phyloP scores from a whole-genome alignment of 495 filamentous ascomycete species.

The Penicillium angulare region DNA sequence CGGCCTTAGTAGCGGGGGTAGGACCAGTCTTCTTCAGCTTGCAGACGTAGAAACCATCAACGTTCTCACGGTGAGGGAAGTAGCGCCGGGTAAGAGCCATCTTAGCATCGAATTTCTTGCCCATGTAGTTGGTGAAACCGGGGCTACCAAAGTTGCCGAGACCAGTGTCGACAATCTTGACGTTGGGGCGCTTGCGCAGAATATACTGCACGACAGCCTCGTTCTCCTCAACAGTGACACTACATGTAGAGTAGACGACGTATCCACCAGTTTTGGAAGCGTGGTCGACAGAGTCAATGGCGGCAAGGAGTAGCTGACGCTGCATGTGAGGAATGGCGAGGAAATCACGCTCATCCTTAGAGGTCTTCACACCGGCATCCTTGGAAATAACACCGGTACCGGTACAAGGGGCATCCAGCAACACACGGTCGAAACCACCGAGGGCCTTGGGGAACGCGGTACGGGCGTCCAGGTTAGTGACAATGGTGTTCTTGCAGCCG shows the following conservation, averaged over 20 bases:
- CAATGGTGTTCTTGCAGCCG: slow-evolving; percentile 87
- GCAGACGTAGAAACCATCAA: slow-evolving; percentile 97
- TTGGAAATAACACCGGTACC: slow-evolving; percentile 92
- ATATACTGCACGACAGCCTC: slow-evolving; percentile 93
- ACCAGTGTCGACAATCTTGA: slow-evolving; percentile 89
- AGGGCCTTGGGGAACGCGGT: slow-evolving; percentile 87
- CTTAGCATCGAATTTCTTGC: slow-evolving; percentile 82
- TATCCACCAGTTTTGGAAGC: slow-evolving; percentile 84
- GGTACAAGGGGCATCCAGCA: slow-evolving; percentile 79
- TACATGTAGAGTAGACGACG: slow-evolving; percentile 92
- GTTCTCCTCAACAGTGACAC: slow-evolving; percentile 89
- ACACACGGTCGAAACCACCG: slow-evolving; percentile 85
- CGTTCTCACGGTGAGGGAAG: slow-evolving; percentile 94
- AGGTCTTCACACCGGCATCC: slow-evolving; percentile 92
- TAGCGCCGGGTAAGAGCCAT: slow-evolving; percentile 85
- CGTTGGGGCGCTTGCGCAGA: slow-evolving; percentile 84
- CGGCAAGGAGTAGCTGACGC: slow-evolving; percentile 87
- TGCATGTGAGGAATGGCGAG: slow-evolving; percentile 87
- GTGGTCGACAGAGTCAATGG: slow-evolving; percentile 93
- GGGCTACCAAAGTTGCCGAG: slow-evolving; percentile 84
- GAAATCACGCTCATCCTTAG: slow-evolving; percentile 94
- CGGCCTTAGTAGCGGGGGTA: slow-evolving; percentile 55
- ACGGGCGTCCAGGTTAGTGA: slow-evolving; percentile 90
- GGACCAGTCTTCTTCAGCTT: slow-evolving; percentile 93
- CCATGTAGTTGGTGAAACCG: slow-evolving; percentile 82